Conservation (phyloP, 352 stramenopile genomes). For the Phytophthora podocarpi region DNA sequence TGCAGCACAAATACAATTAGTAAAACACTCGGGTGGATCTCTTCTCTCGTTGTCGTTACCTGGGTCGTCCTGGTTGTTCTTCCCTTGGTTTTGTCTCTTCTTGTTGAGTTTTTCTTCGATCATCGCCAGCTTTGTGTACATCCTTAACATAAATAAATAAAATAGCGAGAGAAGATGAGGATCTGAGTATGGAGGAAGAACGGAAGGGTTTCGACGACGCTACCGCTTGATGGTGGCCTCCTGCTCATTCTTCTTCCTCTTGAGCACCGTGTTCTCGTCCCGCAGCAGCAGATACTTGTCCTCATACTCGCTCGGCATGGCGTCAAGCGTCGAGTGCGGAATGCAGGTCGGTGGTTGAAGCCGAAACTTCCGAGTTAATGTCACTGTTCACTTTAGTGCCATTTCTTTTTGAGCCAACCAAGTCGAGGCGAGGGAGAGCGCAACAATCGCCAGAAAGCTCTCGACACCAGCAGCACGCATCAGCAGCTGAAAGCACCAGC, state of each 20-base stretch:
- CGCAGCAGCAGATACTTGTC: slow-evolving; percentile 85
- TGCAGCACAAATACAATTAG: too few relatives aligned
- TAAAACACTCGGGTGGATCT: too few relatives aligned
- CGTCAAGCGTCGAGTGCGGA: not conserved
- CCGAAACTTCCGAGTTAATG: slow-evolving; percentile 26
- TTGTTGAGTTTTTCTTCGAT: slow-evolving; percentile 89
- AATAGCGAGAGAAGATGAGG: too few relatives aligned
- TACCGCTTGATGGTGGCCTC: slow-evolving; percentile 90
- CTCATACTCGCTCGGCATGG: slow-evolving; percentile 73
- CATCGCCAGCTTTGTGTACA: slow-evolving; percentile 91
- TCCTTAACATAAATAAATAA: too few relatives aligned
- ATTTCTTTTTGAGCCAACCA: slow-evolving; percentile 41
- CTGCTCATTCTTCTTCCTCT: slow-evolving; percentile 93
- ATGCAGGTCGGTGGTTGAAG: slow-evolving; percentile 20
- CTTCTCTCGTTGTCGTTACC: too few relatives aligned
- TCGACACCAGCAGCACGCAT: slow-evolving; percentile 6
- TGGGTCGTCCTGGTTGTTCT: slow-evolving; percentile 69
- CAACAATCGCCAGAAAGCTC: slow-evolving; percentile 27
- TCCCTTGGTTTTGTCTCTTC: slow-evolving; percentile 52
- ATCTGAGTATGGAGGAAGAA: too few relatives aligned
- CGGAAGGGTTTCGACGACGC: too few relatives aligned
- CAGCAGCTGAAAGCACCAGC: slow-evolving; percentile 6
- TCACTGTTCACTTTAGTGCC: slow-evolving; percentile 26
- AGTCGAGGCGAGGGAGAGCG: slow-evolving; percentile 24
- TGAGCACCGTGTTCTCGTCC: slow-evolving; percentile 86